Evolutionary conservation across 225 moss, liverwort and hornwort species (phyloP), one percentile per base, ranked within the genome.

Genomic region (Physcomitrium patens): DNA sequence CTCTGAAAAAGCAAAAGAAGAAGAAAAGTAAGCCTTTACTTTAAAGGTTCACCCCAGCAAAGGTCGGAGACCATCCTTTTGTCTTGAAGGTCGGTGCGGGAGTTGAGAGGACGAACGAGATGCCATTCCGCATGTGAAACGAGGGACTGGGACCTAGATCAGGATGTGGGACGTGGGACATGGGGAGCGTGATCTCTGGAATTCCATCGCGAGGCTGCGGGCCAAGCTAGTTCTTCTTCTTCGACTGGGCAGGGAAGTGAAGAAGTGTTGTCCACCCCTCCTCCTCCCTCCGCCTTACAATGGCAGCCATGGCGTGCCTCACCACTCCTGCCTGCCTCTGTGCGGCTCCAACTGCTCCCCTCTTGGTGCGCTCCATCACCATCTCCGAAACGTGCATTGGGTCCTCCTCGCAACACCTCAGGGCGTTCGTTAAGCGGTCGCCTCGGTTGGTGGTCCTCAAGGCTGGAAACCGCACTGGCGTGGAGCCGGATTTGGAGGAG

Each of bases 401-500:
- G 0, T 68, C 60, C 10, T 12, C 48, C 0, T n/a, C 53, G 3
- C 48, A 53, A 54, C 83, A 57, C 28, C 65, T 60, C 22, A 5
- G 47, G 23, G 13, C 69, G n/a, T 63, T 18, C 28, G 45, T 22
- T 11, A 37, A 10, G 50, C 63, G 45, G 41, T 20, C 13, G 70
- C 67, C 24, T 12, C 63, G 69, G 27, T 72, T 77, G 3, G 48
- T 86, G 10, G 60, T 70, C 26, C 76, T 77, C 28, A 42, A 76
- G 65, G 85, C 83, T 18, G 81, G 26, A 9, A 61, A 20, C 48
- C 62, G 46, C 44, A 74, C 56, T 48, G 96, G 96, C 16, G 91
- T 96, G 19, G 96, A 96, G 78, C 94, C 94, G 23, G 96, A 96
- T 48, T 76, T 96, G 65, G 56, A 65, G 0, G 94, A 96, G 74